Base-by-base conservation (phyloP, 805 yeast genomes). In the Kazachstania psychrophila region DNA sequence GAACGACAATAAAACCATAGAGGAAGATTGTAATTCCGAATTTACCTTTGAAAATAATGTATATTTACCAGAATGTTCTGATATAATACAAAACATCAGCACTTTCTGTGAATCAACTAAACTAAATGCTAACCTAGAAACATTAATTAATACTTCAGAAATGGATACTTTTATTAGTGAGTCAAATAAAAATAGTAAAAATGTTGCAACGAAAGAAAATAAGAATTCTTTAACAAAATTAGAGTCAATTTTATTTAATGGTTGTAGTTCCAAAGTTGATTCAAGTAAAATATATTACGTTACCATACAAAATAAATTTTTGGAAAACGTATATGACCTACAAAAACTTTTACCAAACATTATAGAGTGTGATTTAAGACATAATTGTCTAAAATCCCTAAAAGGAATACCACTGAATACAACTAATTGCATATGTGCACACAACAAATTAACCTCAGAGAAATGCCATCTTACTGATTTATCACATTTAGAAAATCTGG, bases 351-450 rank as follows among this genome's bases (percentile, higher is more conserved):
- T 48, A 9, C 58, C 58, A 6, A 41, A 41, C 23, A 23, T 53
- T 6, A 26, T 34, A 18, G 42, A 41, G 8, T 38, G 47, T 13
- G 40, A 49, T 33, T 27, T 53, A 14, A 41, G 43, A 19, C 25
- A 38, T 30, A 55, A 55, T 39, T 31, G 41, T n/a, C 34, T 55
- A n/a, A 44, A 39, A 28, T 48, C 54, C 4, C 26, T 55, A 11
- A 41, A 40, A 7, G 60, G 56, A 4, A 33, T 50, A 1, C 52
- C 57, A 5, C 17, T 37, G 43, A 10, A 31, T 32, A n/a, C 38
- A 42, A 27, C 39, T 44, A 23, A n/a, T 18, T 31, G 36, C 15
- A 15, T 13, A 11, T 33, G 34, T 14, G 18, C 35, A 2, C 30
- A 38, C 11, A 39, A 39, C 35, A 24, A 35, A 22, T 16, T 39